A percentile compares a stretch with the other conserved stretches of the same genome.
phyloP scores from a whole-genome alignment of 768 basidiomycete species.

The Lentinula sp. region DNA sequence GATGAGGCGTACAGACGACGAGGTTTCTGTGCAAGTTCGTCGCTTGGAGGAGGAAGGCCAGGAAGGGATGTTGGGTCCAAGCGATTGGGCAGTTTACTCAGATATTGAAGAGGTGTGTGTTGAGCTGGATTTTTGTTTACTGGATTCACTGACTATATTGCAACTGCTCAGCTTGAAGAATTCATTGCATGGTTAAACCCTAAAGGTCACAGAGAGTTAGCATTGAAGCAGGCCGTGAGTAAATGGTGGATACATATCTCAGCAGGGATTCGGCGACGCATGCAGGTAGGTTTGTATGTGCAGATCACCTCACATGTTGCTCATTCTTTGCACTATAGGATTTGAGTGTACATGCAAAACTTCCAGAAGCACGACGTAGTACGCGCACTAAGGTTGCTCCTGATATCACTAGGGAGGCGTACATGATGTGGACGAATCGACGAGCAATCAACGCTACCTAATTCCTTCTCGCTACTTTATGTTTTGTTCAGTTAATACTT shows the following conservation, averaged over 20 bases:
- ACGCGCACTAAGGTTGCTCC: constrained; percentile 58
- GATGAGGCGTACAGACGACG: constrained; percentile 49
- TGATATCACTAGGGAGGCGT: constrained; percentile 72
- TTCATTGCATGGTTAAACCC: constrained; percentile 87
- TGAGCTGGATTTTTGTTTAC: background rate
- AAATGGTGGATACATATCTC: constrained; percentile 85
- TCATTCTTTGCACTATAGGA: constrained; percentile 41
- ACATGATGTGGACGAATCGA: constrained; percentile 87
- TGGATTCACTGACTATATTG: constrained; percentile 9
- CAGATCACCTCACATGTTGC: background rate
- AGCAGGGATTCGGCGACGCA: constrained; percentile 71
- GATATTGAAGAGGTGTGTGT: constrained; percentile 77
- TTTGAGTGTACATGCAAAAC: constrained; percentile 57
- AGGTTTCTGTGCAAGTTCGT: constrained; percentile 43
- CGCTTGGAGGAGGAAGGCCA: constrained; percentile 77
- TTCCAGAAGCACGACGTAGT: constrained; percentile 78
- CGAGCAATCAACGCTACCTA: constrained; percentile 49
- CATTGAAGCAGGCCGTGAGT: constrained; percentile 66
- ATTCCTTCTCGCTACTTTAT: constrained; percentile 4
- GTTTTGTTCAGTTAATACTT: constrained; percentile 32
- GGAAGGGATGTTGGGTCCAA: constrained; percentile 61
- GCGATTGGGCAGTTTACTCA: constrained; percentile 90
- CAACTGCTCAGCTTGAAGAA: constrained; percentile 58
- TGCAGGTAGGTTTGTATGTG: constrained; percentile 47
- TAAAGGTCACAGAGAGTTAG: constrained; percentile 85